phyloP scores from a whole-genome alignment of 2,329 filamentous ascomycete genomes.

The Calonectria naviculata region DNA sequence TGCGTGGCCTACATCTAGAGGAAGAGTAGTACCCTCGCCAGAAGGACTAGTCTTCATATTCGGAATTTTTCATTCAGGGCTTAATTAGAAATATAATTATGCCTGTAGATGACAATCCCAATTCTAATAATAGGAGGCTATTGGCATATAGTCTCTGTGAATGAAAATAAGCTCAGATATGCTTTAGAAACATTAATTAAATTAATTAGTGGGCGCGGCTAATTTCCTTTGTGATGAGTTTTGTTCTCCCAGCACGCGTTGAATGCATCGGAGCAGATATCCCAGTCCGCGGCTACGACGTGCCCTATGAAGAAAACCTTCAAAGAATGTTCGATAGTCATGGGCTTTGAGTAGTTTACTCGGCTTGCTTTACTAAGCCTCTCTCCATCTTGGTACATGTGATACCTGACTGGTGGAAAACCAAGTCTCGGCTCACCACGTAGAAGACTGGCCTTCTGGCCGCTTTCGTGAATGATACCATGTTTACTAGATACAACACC shows the following conservation, averaged over 20 bases:
- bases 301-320: conserved; percentile 67
- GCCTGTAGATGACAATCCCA: too few relatives aligned
- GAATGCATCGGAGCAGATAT: conserved; percentile 56
- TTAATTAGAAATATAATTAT: too few relatives aligned
- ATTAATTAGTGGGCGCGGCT: too few relatives aligned
- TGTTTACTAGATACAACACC: conserved; percentile 64
- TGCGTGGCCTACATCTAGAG: too few relatives aligned
- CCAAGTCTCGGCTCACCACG: conserved; percentile 59
- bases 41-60: too few relatives aligned
- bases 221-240: conserved; percentile 47
- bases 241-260: conserved; percentile 63
- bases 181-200: too few relatives aligned
- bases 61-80: too few relatives aligned
- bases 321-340: conserved; percentile 68
- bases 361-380: conserved; percentile 61
- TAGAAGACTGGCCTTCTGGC: conserved; percentile 46
- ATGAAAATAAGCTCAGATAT: too few relatives aligned
- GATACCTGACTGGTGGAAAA: conserved; percentile 57
- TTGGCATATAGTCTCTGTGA: too few relatives aligned
- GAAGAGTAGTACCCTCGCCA: too few relatives aligned
- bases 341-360: conserved; percentile 67
- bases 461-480: conserved; percentile 60
- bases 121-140: too few relatives aligned
- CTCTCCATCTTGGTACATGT: conserved; percentile 55
- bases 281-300: conserved; percentile 52